Conservation (phyloP, 345 rosid species). For the Pistacia integerrima region DNA sequence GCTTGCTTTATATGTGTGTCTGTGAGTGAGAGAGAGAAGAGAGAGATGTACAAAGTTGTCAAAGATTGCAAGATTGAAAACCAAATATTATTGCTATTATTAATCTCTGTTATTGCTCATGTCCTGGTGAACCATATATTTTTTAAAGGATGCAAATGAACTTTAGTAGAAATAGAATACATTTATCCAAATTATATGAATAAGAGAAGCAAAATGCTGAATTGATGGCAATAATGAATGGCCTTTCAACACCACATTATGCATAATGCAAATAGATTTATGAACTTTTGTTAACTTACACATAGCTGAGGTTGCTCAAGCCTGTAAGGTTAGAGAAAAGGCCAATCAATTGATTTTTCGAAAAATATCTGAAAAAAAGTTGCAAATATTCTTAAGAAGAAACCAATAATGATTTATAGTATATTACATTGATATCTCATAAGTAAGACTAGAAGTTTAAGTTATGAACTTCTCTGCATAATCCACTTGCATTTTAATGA, state of each 20-base stretch:
- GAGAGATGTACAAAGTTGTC: slow-evolving; percentile 65
- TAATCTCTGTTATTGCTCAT: no score
- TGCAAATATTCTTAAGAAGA: background rate
- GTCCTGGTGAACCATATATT: slow-evolving; percentile 49
- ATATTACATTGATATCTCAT: no score
- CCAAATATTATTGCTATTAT: no score
- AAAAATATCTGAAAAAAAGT: slow-evolving; percentile 49
- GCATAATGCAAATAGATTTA: background rate
- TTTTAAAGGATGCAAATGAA: background rate
- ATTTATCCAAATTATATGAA: background rate
- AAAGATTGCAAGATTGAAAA: slow-evolving; percentile 41
- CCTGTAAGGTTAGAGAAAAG: slow-evolving; percentile 58
- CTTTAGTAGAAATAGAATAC: background rate
- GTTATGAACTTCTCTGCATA: background rate
- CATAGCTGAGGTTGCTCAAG: slow-evolving; percentile 48
- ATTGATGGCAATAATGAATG: background rate
- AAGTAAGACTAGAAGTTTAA: background rate
- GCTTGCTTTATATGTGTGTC: background rate
- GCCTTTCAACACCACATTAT: background rate
- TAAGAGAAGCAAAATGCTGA: background rate
- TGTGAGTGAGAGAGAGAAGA: background rate
- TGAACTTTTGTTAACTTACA: slow-evolving; percentile 47
- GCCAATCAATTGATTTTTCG: slow-evolving; percentile 63
- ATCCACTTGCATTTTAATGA: slow-evolving; percentile 62
- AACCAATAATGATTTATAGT: background rate